These are phyloP conservation scores for Populus simonii DNA, from an alignment of 345 rosid species.

Conservation along the genomic window DNA sequence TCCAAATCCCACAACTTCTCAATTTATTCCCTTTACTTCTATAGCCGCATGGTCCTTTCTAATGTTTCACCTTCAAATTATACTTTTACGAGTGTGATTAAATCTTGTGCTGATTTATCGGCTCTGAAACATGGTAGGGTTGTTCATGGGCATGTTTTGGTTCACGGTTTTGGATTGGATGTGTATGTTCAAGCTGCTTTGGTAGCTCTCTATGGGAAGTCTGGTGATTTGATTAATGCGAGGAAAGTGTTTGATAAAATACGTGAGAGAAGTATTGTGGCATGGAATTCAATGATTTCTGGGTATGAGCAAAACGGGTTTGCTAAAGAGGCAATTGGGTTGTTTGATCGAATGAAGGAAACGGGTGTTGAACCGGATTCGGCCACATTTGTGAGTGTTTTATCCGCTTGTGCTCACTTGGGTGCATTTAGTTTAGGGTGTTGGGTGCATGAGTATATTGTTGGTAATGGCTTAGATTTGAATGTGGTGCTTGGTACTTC, in stretches of 20 bases:
- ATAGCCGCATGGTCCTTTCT: slow-evolving; percentile 51
- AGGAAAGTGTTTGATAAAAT: slow-evolving; percentile 66
- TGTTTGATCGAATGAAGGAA: slow-evolving; percentile 58
- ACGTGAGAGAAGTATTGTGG: slow-evolving; percentile 55
- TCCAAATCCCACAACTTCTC: slow-evolving; percentile 45
- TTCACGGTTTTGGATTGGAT: slow-evolving; percentile 59
- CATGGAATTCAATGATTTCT: slow-evolving; percentile 82
- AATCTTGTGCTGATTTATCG: slow-evolving; percentile 61
- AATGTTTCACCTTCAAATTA: slow-evolving; percentile 51
- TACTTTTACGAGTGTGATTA: slow-evolving; percentile 68
- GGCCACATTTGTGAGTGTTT: slow-evolving; percentile 56
- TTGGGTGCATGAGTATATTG: slow-evolving; percentile 60
- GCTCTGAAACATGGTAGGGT: slow-evolving; percentile 44
- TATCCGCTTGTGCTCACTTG: slow-evolving; percentile 73
- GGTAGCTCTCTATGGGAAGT: slow-evolving; percentile 53
- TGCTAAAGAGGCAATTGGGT: slow-evolving; percentile 49
- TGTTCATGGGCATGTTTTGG: slow-evolving; percentile 57
- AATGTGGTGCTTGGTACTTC: slow-evolving; percentile 75
- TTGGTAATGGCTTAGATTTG: slow-evolving; percentile 31
- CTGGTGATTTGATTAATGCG: slow-evolving; percentile 40
- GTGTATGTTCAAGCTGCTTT: slow-evolving; percentile 62
- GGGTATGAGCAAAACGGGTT: slow-evolving; percentile 79
- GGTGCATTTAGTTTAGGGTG: slow-evolving; percentile 58
- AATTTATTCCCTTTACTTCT: slow-evolving; percentile 45
- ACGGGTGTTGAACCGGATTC: slow-evolving; percentile 53